Conservation (phyloP, 345 rosid genomes). For the Microcos paniculata region DNA sequence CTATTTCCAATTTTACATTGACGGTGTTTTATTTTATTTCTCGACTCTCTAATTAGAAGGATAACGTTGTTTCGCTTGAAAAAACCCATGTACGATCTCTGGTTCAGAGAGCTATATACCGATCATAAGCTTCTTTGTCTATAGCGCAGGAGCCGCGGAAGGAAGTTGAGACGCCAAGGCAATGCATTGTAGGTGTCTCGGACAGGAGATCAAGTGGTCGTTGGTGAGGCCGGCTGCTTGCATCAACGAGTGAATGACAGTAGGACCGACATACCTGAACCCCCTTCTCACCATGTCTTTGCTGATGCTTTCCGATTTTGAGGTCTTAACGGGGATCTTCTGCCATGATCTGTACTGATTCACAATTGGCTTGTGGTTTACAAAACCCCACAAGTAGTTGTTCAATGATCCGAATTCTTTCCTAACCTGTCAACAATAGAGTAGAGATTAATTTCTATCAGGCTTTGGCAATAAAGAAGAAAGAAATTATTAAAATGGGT, state of each 20-base stretch:
- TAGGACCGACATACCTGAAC: conserved; percentile 63
- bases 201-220: conserved; percentile 62
- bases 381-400: conserved; percentile 63
- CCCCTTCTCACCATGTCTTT: conserved; percentile 71
- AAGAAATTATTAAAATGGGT: neutral
- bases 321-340: conserved; percentile 63
- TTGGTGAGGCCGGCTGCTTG: conserved; percentile 68
- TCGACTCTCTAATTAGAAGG: too few relatives aligned
- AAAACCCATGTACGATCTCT: too few relatives aligned
- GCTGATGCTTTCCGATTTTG: conserved; percentile 66
- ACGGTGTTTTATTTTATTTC: too few relatives aligned
- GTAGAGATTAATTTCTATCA: too few relatives aligned
- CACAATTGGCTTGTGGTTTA: conserved; percentile 44
- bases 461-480: too few relatives aligned
- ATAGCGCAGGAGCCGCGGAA: too few relatives aligned
- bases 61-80: too few relatives aligned
- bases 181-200: conserved; percentile 52
- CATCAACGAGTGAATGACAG: conserved; percentile 63
- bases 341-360: conserved; percentile 49
- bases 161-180: conserved; percentile 16
- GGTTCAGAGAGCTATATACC: too few relatives aligned
- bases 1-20: too few relatives aligned
- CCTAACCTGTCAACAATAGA: conserved; percentile 44
- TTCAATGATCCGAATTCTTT: conserved; percentile 53
- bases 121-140: too few relatives aligned